Evolutionary conservation across 2,329 filamentous ascomycete species (phyloP), one percentile per base, ranked within the genome.

Genomic region (Fusarium dimerum): DNA sequence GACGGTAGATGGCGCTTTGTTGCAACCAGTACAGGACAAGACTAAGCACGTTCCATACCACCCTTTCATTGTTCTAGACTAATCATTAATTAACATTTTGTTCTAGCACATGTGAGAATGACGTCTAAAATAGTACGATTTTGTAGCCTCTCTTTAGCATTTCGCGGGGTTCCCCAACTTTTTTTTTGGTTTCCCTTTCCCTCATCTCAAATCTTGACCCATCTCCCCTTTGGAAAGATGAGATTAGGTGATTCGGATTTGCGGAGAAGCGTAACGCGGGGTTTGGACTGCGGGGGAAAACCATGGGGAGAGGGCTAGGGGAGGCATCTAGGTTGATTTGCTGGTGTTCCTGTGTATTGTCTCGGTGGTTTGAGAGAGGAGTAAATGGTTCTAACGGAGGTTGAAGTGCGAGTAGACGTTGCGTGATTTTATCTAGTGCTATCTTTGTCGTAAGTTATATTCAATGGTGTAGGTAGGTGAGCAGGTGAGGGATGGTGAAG

Each of bases 241-340:
- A 51, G 52, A 58, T 58, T 44, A 5, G 47, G 42, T 43, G 38
- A 43, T 32, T 49, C 46, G 39, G 56, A 58, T 58, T 55, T 60
- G 57, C 55, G 57, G 57, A 60, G 57, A 58, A 59, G 20, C 20
- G 20, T 26, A 26, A 26, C 20, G 20, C 20, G 48, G 46, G 41
- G 47, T 52, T 50, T 56, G 43, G 45, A 44, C 50, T 41, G 61
- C 53, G 61, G 50, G 61, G 61, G 61, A 61, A 54, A 47, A 52
- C 54, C 47, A 57, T 59, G 53, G 52, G 50, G 45, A 7, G 7
- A 7, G 7, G 20, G 20, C 20, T 26, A 26, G 20, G 20, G 20
- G 20, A 26, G 20, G 20, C 20, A 26, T 26, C 20, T 26, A 26
- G 20, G 20, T 26, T 26, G 20, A 26, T 7, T 5, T 5, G 20